Base-by-base conservation (phyloP, 1,284 basidiomycete genomes). In the Ceratobasidium theobromae region DNA sequence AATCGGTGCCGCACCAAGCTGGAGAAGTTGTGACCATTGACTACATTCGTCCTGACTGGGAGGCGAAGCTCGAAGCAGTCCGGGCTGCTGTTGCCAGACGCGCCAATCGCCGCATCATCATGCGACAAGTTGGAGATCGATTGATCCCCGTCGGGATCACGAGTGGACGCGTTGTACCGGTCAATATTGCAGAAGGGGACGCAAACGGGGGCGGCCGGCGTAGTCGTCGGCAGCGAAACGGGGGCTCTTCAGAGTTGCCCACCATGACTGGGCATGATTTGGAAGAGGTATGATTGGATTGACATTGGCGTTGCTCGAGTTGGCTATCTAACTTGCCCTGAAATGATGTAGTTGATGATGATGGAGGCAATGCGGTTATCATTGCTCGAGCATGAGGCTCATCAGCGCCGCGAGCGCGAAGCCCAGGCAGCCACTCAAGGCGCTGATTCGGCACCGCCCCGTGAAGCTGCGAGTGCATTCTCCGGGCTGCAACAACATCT, bases 311-410 rank as follows among this genome's bases (percentile, higher is more conserved):
- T 55, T 35, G 64, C 55, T n/a, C 30, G 45, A n/a, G n/a, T n/a
- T n/a, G n/a, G n/a, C n/a, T n/a, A n/a, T n/a, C n/a, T 48, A 49
- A 33, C 21, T 65, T 68, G 16, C 16, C 35, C 8, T 38, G 35
- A 38, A 16, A 8, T 8, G 71, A 30, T 72, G 71, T 72, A 98
- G 91, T 79, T 98, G 52, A 98, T 99, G 95, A 82, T 99, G 62
- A 95, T 96, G 92, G 96, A 99, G 78, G 97, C 96, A 0, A 98
- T 99, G 95, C 86, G 96, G 45, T 79, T 98, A 66, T 97, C 94
- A 48, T 80, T 98, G 70, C 76, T 97, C 60, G 96, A 99, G 71
- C 94, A 98, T 69, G 83, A 84, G 52, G 68, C 69, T 23, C 67
- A 66, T 30, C 68, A 65, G 35, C 53, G 46, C 30, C 33, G 51